A percentile compares a stretch with the other conserved stretches of the same genome.
Evolutionary conservation across 352 stramenopile species (phyloP).

Genomic region (Globisporangium yorkense): DNA sequence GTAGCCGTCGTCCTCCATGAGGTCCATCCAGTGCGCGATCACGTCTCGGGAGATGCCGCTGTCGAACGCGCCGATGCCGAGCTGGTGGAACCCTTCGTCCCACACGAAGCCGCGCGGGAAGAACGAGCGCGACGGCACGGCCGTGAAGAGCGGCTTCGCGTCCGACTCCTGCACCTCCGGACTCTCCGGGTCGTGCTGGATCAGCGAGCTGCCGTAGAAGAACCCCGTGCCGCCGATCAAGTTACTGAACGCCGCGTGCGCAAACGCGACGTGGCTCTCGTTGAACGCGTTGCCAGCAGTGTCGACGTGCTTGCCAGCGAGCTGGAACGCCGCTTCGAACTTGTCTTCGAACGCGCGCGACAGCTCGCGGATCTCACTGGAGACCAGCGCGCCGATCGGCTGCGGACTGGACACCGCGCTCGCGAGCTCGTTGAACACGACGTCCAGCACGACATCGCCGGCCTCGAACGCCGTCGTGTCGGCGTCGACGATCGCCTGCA

Average conservation of each 20-base stretch:
- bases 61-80: slow-evolving; percentile 81
- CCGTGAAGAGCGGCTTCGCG: slow-evolving; percentile 73
- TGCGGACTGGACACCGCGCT: neutral
- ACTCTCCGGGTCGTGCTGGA: slow-evolving; percentile 50
- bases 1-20: slow-evolving; percentile 88
- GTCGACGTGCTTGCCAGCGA: slow-evolving; percentile 29
- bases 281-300: slow-evolving; percentile 23
- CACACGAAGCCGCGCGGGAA: slow-evolving; percentile 93
- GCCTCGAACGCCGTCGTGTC: slow-evolving; percentile 27
- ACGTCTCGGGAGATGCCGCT: slow-evolving; percentile 64
- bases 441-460: slow-evolving; percentile 53
- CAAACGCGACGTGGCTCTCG: slow-evolving; percentile 57
- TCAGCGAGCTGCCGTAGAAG: slow-evolving; percentile 84
- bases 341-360: slow-evolving; percentile 40
- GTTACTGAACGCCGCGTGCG: slow-evolving; percentile 85
- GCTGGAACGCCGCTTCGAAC: slow-evolving; percentile 50
- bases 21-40: slow-evolving; percentile 81
- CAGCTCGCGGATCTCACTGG: slow-evolving; percentile 5
- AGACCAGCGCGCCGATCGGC: slow-evolving; percentile 3
- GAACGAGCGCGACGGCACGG: slow-evolving; percentile 89
- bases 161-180: slow-evolving; percentile 30
- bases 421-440: slow-evolving; percentile 52
- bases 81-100: slow-evolving; percentile 94
- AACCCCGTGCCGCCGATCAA: slow-evolving; percentile 87
- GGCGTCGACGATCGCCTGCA: slow-evolving; percentile 58